A percentile compares a stretch with the other conserved stretches of the same genome.
These are phyloP conservation scores for Favolaschia claudopus DNA, from an alignment of 768 basidiomycete species.

Conservation along the genomic window DNA sequence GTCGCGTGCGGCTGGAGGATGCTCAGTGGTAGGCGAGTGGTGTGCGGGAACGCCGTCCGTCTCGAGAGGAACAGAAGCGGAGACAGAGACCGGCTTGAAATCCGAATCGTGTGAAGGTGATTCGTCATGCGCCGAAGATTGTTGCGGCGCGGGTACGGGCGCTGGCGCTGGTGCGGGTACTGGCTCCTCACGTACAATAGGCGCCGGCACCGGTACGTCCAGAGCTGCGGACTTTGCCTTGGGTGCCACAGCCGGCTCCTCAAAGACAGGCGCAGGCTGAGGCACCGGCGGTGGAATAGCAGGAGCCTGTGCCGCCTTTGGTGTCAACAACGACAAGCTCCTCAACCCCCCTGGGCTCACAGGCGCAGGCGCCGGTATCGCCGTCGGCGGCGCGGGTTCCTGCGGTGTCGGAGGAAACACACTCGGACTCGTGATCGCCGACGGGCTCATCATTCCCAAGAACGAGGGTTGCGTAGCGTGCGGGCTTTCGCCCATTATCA, in stretches of 20 bases:
- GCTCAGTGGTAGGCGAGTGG: too few relatives aligned
- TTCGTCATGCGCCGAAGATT: not conserved
- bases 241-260: not conserved
- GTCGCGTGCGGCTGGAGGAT: too few relatives aligned
- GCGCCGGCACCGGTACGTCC: not conserved
- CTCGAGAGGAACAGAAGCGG: too few relatives aligned
- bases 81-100: conserved; percentile 1
- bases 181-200: conserved; percentile 5
- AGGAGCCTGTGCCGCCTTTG: not conserved
- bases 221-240: too few relatives aligned
- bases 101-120: not conserved
- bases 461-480: conserved; percentile 23
- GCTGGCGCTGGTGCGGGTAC: not conserved
- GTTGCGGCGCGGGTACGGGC: not conserved
- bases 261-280: not conserved
- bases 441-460: conserved; percentile 17
- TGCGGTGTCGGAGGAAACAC: conserved; percentile 28
- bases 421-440: conserved; percentile 15
- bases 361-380: not conserved
- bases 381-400: conserved; percentile 12
- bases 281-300: not conserved
- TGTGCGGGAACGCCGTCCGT: too few relatives aligned
- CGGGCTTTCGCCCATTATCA: conserved; percentile 1
- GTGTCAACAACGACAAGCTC: conserved; percentile 15
- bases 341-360: not conserved